Base-by-base conservation (phyloP, 306 rosid species). In the Coriaria nepalensis region DNA sequence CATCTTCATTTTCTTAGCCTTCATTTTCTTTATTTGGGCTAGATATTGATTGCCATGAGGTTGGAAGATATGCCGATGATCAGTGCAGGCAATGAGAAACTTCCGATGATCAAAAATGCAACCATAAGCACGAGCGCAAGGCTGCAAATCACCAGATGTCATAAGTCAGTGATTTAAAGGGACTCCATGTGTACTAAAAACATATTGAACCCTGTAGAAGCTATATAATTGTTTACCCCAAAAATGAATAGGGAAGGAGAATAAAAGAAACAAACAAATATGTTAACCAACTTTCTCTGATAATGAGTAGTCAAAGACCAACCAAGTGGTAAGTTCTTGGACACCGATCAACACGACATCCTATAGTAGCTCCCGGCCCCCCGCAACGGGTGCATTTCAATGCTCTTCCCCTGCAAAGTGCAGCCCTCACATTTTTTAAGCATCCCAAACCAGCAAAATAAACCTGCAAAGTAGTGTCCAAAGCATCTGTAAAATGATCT, bases 331-430 rank as follows among this genome's bases (percentile, higher is more conserved):
- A 90, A 13, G 97, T 90, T 78, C 32, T 81, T 53, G 97, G 82
- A 67, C 97, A 90, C 47, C 97, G 90, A 71, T 90, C 97, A 56
- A 90, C 97, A 49, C 97, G 97, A 57, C 97, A 90, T 64, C 97
- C 97, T 11, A 74, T 81, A 53, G 97, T 90, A 4, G 97, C 97
- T 56, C 97, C 97, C 57, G 87, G 84, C 70, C 97, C 68, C 63
- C 94, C 94, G 45, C 97, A 90, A 20, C 94, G 87, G 39, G 94
- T 81, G 78, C 97, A 90, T 69, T 90, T 90, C 71, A 90, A 73
- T 50, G 87, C 95, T 55, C 87, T 81, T 68, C 97, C 97, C 72
- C 97, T 78, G 63, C 73, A 79, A 63, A 90, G 95, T 15, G 95
- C 97, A 56, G 95, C 97, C 68, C 95, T 79, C 60, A 84, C 83